phyloP scores from a whole-genome alignment of 2,329 filamentous ascomycete species.

The Gaeumannomyces tritici region DNA sequence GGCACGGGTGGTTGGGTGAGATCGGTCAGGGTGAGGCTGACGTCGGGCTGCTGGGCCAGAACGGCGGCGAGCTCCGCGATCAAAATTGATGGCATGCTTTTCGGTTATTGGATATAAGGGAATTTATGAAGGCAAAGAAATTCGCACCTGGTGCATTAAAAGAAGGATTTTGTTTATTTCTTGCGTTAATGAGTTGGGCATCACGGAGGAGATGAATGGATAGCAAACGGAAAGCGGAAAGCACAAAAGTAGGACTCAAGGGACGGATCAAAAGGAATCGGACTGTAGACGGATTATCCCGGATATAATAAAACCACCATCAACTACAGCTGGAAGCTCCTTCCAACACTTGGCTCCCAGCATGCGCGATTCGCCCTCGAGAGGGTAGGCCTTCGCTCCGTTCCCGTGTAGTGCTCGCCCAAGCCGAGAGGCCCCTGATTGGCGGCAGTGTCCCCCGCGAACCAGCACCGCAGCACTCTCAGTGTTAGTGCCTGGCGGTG shows the following conservation, averaged over 20 bases:
- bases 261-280: not conserved
- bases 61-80: constrained; percentile 41
- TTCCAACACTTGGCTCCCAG: not conserved
- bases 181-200: not conserved
- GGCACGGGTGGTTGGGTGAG: constrained; percentile 35
- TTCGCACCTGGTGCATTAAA: not conserved
- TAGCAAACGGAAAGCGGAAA: not conserved
- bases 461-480: too few species aligned
- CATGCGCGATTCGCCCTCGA: too few species aligned
- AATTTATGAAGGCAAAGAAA: not conserved
- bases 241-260: not conserved
- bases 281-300: not conserved
- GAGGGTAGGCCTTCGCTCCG: not conserved
- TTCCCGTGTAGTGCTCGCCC: too few species aligned
- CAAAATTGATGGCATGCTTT: constrained; percentile 22
- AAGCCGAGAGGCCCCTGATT: too few species aligned
- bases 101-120: not conserved
- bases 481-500: too few species aligned
- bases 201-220: not conserved
- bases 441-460: too few species aligned
- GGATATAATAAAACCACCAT: not conserved
- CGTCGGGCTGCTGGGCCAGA: constrained; percentile 32
- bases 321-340: not conserved
- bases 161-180: constrained; percentile 4
- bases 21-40: constrained; percentile 36